Base-by-base conservation (phyloP, 352 stramenopile genomes). In the Aphanomyces cochlioides region DNA sequence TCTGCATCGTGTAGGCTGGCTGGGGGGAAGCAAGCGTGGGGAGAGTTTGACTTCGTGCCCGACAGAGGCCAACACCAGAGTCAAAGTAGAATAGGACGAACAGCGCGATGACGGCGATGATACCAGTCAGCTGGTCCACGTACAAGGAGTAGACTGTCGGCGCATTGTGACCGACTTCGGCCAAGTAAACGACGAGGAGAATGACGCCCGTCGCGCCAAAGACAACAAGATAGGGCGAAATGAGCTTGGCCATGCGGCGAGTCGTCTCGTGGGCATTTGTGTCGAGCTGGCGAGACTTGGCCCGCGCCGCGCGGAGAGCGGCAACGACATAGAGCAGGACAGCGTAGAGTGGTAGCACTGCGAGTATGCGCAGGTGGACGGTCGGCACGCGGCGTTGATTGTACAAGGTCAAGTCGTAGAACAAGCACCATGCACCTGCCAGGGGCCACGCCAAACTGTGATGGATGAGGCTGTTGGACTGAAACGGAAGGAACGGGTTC, bases 401-500 rank as follows among this genome's bases (percentile, higher is more conserved):
- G 38, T 92, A 85, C 34, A 70, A 59, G 54, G 79, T 58, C 56
- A 89, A 90, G n/a, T 84, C 82, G 67, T 92, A 93, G 8, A 85
- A 45, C 37, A 90, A 61, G 60, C 84, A 92, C 76, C 87, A 94
- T 34, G 86, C 56, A 34, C 89, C 47, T 17, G 87, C 79, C 0
- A 75, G 75, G 2, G 87, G 87, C 87, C 87, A 94, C n/a, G 87
- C 87, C 63, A 81, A 84, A 47, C 90, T 78, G 75, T 94, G 85
- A 71, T 94, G 85, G 76, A 91, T 93, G 76, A 91, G 74, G 72
- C 90, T 91, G 77, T 94, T 86, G 56, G 84, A 82, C 70, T 91
- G 88, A 76, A 94, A 94, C 12, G 87, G 87, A 54, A 94, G 72
- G 75, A 94, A 94, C 69, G 87, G 87, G 74, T 94, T 94, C 53